Base-by-base conservation (phyloP, 257 asterid genomes). In the Catharanthus roseus region DNA sequence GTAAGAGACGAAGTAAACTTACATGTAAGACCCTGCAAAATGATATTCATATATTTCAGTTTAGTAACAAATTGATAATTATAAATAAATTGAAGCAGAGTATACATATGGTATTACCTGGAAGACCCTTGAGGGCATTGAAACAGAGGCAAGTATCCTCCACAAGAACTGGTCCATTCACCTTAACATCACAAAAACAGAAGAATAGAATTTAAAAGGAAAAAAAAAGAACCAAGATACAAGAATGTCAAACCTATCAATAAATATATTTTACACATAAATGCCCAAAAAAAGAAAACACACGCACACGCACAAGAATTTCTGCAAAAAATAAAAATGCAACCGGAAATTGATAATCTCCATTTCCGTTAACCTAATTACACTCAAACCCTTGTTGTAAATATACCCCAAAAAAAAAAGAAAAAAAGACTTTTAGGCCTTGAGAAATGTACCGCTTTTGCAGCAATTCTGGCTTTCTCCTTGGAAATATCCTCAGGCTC, bases 101-200 rank as follows among this genome's bases (percentile, higher is more conserved):
- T 23, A 15, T 36, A 1, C 10, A 6, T 24, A 47, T 26, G 13
- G 19, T 15, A 73, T 67, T 85, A 89, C 99, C 99, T 65, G 99
- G 99, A 24, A 93, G 86, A 75, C 93, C 99, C 87, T 89, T 83
- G 57, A 93, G 93, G 66, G 97, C 93, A 72, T 89, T 91, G 90
- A 91, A 93, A 74, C 97, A 93, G 49, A 93, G 99, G 78, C 97
- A 91, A 64, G 97, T 93, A 79, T 93, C 99, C 81, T 93, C 99
- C 88, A 93, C 97, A 81, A 93, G 86, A 68, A 91, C 97, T 50
- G 99, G 97, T 70, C 97, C 99, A 77, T 91, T 84, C 53, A 93
- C 96, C 98, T 93, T 76, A 75, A 63, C 77, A 78, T 68, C 74
- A 42, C 51, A 75, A 9, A 71, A 79, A 69, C 0, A 68, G 62